Percentiles rank a stretch among this genome's conserved stretches.
Conservation (phyloP, 1,284 basidiomycete species). For the Apiotrichum veenhuisii region DNA sequence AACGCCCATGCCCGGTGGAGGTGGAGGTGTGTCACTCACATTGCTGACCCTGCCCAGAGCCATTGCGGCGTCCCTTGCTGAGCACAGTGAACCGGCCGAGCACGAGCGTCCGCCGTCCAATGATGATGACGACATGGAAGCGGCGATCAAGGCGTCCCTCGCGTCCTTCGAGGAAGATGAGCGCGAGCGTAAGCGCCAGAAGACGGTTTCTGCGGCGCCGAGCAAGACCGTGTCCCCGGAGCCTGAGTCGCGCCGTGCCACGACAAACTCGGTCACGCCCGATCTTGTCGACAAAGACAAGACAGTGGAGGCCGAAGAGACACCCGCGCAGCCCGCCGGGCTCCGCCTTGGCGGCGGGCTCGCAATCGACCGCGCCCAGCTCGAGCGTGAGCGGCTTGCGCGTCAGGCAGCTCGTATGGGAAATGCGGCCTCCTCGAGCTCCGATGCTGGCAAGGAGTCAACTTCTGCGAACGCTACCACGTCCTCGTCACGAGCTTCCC, state of each 20-base stretch:
- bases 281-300: background rate
- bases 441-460: background rate
- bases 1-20: background rate
- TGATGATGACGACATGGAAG: conserved; percentile 14
- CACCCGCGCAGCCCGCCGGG: background rate
- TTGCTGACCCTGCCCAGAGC: conserved; percentile 20
- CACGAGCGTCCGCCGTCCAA: conserved; percentile 18
- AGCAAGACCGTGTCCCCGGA: background rate
- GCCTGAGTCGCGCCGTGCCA: background rate
- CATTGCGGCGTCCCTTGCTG: conserved; percentile 31
- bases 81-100: too few relatives aligned
- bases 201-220: background rate
- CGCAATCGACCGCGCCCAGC: conserved; percentile 35
- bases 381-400: conserved; percentile 43
- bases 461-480: background rate
- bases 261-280: background rate
- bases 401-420: conserved; percentile 29
- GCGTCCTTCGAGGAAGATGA: conserved; percentile 16
- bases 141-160: conserved; percentile 19
- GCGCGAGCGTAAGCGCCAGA: conserved; percentile 7
- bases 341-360: conserved; percentile 4
- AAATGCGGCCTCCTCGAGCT: background rate
- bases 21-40: background rate
- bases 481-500: background rate
- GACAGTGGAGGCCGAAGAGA: background rate